These are phyloP conservation scores for Ustilago trichophora DNA, from an alignment of 1,284 basidiomycete genomes.

Conservation along the genomic window DNA sequence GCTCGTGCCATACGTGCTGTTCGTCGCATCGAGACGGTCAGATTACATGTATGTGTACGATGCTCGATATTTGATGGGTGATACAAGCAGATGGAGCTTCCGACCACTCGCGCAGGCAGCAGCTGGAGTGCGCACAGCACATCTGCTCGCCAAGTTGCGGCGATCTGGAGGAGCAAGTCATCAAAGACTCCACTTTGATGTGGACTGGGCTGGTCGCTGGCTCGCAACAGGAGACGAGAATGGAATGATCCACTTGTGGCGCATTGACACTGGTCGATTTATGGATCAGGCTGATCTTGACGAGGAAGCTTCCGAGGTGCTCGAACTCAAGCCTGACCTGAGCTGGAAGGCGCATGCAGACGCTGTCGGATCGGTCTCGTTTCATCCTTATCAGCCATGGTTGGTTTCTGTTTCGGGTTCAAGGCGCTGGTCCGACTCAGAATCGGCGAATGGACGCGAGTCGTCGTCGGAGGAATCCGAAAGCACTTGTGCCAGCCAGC, in stretches of 20 bases:
- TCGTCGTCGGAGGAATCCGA: constrained; percentile 2
- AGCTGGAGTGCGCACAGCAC: constrained; percentile 17
- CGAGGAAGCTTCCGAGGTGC: not conserved
- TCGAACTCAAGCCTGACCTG: constrained; percentile 24
- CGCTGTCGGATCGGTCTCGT: constrained; percentile 35
- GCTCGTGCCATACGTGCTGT: constrained; percentile 44
- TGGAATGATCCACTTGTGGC: constrained; percentile 44
- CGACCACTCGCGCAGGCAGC: constrained; percentile 19
- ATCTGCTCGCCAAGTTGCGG: constrained; percentile 38
- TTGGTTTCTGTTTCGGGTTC: constrained; percentile 40
- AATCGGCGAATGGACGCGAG: not conserved
- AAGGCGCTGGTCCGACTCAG: constrained; percentile 21
- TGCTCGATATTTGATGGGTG: constrained; percentile 42
- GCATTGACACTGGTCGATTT: constrained; percentile 28
- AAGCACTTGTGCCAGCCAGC: not conserved
- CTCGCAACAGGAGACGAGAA: constrained; percentile 43
- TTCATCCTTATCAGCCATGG: constrained; percentile 42
- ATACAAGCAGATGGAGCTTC: constrained; percentile 35
- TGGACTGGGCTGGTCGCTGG: constrained; percentile 53
- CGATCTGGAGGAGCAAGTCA: constrained; percentile 20
- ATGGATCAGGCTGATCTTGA: constrained; percentile 11
- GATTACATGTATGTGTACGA: constrained; percentile 51
- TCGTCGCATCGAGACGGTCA: constrained; percentile 46
- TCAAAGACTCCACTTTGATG: constrained; percentile 52
- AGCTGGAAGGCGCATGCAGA: constrained; percentile 49